Evolutionary conservation across 768 basidiomycete species (phyloP).

Genomic region (Suillus plorans): DNA sequence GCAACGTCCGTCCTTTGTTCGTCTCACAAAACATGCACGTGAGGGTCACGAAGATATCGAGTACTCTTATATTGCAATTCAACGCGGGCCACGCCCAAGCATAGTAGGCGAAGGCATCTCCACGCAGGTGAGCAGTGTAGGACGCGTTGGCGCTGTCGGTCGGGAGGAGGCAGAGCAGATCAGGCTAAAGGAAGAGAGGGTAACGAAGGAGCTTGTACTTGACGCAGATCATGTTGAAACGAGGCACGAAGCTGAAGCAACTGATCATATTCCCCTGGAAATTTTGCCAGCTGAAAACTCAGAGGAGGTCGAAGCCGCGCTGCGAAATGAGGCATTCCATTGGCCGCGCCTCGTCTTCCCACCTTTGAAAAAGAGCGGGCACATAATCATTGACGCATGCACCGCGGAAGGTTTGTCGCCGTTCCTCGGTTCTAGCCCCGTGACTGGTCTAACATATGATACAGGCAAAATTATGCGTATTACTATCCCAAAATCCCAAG

Average conservation of each 20-base stretch:
- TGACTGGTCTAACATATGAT: slow-evolving; percentile 1
- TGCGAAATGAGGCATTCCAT: slow-evolving; percentile 73
- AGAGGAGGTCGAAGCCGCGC: slow-evolving; percentile 45
- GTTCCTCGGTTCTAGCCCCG: neutral
- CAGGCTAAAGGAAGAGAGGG: slow-evolving; percentile 13
- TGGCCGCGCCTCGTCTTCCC: slow-evolving; percentile 94
- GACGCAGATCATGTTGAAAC: slow-evolving; percentile 16
- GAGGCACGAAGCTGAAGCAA: neutral
- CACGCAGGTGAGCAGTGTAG: slow-evolving; percentile 14
- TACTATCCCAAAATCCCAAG: slow-evolving; percentile 90
- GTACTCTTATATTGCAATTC: slow-evolving; percentile 90
- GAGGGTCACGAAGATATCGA: slow-evolving; percentile 83
- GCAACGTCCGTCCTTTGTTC: slow-evolving; percentile 82
- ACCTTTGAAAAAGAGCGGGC: slow-evolving; percentile 90
- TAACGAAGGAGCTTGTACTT: slow-evolving; percentile 25
- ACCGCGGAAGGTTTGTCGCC: slow-evolving; percentile 62
- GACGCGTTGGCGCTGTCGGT: slow-evolving; percentile 31
- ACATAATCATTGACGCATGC: slow-evolving; percentile 90
- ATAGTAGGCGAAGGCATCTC: neutral
- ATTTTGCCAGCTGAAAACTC: slow-evolving; percentile 7
- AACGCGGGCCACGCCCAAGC: slow-evolving; percentile 69
- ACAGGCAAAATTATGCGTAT: slow-evolving; percentile 88
- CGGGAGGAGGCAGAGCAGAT: slow-evolving; percentile 30
- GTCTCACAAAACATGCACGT: slow-evolving; percentile 83
- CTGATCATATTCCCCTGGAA: slow-evolving; percentile 11